These are phyloP conservation scores for Cucurbita maxima DNA, from an alignment of 306 rosid species.

Conservation along the genomic window DNA sequence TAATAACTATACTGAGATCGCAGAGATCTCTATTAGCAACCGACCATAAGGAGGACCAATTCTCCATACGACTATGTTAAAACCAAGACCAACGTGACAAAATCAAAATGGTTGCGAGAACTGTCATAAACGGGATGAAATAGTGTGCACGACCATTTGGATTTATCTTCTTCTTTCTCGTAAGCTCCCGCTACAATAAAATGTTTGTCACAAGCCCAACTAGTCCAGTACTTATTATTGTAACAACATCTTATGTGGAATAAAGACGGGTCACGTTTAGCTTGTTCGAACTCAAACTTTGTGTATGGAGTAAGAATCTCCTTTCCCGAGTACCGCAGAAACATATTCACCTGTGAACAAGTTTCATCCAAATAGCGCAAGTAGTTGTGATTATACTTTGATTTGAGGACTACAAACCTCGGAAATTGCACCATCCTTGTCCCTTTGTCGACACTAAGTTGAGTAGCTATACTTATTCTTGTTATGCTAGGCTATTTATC, in stretches of 20 bases:
- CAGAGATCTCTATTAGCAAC: neutral
- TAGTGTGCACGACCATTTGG: neutral
- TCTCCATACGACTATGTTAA: neutral
- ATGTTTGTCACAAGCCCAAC: fast-evolving
- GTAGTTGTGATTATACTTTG: neutral
- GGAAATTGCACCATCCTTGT: neutral
- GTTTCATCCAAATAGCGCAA: neutral
- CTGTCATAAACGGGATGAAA: neutral
- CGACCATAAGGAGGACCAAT: neutral
- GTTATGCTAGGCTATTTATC: too few relatives aligned
- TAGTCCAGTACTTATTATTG: neutral
- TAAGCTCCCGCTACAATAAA: neutral
- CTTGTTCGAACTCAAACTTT: neutral
- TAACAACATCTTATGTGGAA: neutral
- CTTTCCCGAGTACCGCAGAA: neutral
- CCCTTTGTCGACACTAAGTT: too few relatives aligned
- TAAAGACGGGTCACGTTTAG: neutral
- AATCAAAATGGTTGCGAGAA: neutral
- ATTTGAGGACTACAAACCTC: neutral
- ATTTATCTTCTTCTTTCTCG: neutral
- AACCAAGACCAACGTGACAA: neutral
- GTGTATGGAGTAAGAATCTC: neutral
- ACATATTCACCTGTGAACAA: neutral
- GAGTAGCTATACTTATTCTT: too few relatives aligned
- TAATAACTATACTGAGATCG: neutral